These are phyloP conservation scores for Craspedostauros australis DNA, from an alignment of 108 stramenopile species.

Conservation along the genomic window DNA sequence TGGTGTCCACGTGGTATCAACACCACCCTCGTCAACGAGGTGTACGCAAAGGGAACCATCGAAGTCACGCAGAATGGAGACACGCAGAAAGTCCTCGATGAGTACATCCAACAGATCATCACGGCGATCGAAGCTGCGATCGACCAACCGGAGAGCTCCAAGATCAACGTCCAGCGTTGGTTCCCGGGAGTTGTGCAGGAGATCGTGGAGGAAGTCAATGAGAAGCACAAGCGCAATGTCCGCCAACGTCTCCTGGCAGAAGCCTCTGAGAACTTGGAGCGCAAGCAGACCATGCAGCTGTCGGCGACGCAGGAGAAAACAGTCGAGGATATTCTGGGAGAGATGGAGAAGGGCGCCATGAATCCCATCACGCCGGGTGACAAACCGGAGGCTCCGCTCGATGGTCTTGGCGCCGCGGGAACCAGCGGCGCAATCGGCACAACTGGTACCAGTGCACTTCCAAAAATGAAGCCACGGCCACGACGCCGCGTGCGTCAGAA, in stretches of 20 bases:
- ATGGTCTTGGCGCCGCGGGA: not conserved
- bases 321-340: constrained; percentile 47
- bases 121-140: constrained; percentile 31
- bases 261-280: constrained; percentile 38
- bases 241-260: constrained; percentile 41
- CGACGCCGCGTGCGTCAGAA: constrained; percentile 41
- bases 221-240: constrained; percentile 20
- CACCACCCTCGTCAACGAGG: constrained; percentile 66
- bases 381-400: not conserved
- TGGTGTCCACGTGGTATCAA: constrained; percentile 72
- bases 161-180: constrained; percentile 71
- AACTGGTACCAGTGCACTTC: too few relatives aligned
- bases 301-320: constrained; percentile 50
- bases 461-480: constrained; percentile 7
- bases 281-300: constrained; percentile 39
- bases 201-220: constrained; percentile 52
- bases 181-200: constrained; percentile 69
- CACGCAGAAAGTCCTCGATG: constrained; percentile 30
- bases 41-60: constrained; percentile 47
- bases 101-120: constrained; percentile 40
- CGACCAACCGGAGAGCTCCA: constrained; percentile 47
- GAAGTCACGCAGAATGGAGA: constrained; percentile 4
- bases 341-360: constrained; percentile 23
- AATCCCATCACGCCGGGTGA: constrained; percentile 8
- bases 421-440: not conserved